phyloP scores from a whole-genome alignment of 2,329 filamentous ascomycete species.

The Curvularia sp. region DNA sequence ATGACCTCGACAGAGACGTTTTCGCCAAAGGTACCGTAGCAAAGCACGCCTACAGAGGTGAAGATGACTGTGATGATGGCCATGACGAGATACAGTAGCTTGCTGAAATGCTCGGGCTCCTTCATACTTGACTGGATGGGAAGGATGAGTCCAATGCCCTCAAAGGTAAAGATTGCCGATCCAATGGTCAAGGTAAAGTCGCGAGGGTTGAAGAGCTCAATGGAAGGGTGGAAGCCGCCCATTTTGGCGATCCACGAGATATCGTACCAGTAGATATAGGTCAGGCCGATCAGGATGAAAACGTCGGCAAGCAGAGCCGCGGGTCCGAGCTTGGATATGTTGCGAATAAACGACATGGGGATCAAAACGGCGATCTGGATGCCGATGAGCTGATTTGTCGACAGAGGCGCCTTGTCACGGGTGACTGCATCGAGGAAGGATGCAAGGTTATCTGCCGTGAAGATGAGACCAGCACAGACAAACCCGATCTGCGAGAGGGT shows the following conservation, averaged over 20 bases:
- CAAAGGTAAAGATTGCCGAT: constrained; percentile 78
- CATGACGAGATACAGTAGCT: constrained; percentile 73
- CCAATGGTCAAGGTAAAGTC: constrained; percentile 75
- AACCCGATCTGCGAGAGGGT: constrained; percentile 79
- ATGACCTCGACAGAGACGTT: constrained; percentile 76
- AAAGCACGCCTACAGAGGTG: constrained; percentile 73
- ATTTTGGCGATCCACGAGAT: constrained; percentile 61
- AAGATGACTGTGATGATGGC: constrained; percentile 75
- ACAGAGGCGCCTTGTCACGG: constrained; percentile 57
- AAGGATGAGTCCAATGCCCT: constrained; percentile 77
- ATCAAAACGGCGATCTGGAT: constrained; percentile 70
- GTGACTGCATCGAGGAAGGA: constrained; percentile 71
- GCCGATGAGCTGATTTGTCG: constrained; percentile 67
- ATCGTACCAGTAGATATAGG: constrained; percentile 78
- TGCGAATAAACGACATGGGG: constrained; percentile 72
- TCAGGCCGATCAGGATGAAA: constrained; percentile 73
- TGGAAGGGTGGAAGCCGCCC: constrained; percentile 65
- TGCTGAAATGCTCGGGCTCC: constrained; percentile 70
- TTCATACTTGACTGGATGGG: constrained; percentile 80
- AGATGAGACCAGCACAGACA: constrained; percentile 78
- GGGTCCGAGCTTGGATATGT: constrained; percentile 76
- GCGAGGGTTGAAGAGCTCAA: constrained; percentile 73
- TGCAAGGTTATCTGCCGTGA: constrained; percentile 75
- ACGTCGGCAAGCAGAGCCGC: constrained; percentile 73
- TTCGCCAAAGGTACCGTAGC: constrained; percentile 75